A percentile compares a stretch with the other conserved stretches of the same genome.
Conservation (phyloP, 1,284 basidiomycete genomes). For the Malassezia slooffiae region DNA sequence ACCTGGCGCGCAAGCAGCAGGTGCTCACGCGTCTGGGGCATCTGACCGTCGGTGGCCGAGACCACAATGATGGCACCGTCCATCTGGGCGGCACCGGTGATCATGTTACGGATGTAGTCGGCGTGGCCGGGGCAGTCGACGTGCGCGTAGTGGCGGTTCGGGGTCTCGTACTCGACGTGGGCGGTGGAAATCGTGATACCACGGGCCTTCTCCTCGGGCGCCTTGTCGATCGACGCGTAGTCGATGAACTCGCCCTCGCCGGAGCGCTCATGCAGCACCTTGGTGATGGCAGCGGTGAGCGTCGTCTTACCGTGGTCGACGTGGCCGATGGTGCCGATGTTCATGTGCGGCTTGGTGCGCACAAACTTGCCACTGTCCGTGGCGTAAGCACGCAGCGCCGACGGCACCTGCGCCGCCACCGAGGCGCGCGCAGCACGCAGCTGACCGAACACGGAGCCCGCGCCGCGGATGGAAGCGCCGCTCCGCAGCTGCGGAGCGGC, state of each 20-base stretch:
- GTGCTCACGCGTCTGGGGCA: constrained; percentile 99
- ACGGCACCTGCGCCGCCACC: background rate
- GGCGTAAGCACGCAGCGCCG: constrained; percentile 48
- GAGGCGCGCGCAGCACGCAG: constrained; percentile 3
- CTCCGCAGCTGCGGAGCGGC: too few relatives aligned
- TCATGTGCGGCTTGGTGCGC: constrained; percentile 87
- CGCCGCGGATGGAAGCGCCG: too few relatives aligned
- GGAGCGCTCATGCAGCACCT: constrained; percentile 67
- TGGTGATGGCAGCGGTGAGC: constrained; percentile 95
- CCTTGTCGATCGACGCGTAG: constrained; percentile 97
- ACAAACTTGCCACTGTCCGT: constrained; percentile 63
- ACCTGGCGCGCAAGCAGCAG: constrained; percentile 93
- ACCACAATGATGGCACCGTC: constrained; percentile 64
- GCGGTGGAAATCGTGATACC: constrained; percentile 85
- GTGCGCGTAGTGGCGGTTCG: constrained; percentile 85
- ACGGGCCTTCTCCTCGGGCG: constrained; percentile 98
- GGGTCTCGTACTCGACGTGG: constrained; percentile 96
- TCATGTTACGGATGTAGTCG: constrained; percentile 68
- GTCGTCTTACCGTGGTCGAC: constrained; percentile 62
- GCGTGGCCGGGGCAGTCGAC: constrained; percentile 81
- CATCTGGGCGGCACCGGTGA: constrained; percentile 98
- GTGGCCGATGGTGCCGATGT: constrained; percentile 50
- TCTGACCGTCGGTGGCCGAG: constrained; percentile 96
- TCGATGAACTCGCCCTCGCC: constrained; percentile 85
- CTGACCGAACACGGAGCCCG: constrained; percentile 4